Conservation (phyloP, 2,329 filamentous ascomycete species). For the Sarocladiaceae sp. region DNA sequence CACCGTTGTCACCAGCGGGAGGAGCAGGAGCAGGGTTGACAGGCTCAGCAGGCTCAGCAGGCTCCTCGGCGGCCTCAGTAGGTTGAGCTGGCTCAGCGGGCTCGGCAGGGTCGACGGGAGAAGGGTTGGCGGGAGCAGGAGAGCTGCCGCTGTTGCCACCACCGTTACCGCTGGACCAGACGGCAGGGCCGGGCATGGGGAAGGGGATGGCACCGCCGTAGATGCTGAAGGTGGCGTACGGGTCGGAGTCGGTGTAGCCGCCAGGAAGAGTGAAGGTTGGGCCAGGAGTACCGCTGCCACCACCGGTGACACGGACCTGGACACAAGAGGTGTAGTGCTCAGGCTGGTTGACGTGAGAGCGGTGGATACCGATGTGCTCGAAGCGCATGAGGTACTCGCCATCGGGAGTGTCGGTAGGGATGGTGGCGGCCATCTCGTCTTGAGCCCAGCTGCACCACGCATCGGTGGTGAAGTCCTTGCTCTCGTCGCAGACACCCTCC, state of each 20-base stretch:
- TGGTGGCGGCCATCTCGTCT: conserved; percentile 25
- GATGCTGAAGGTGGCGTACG: conserved; percentile 19
- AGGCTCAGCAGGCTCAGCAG: neutral
- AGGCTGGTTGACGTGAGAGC: conserved; percentile 19
- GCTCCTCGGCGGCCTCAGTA: too few species aligned
- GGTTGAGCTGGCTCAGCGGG: conserved; percentile 4
- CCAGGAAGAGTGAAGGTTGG: conserved; percentile 25
- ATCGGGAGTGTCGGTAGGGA: conserved; percentile 27
- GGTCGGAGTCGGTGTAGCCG: conserved; percentile 21
- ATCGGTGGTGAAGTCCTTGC: conserved; percentile 16
- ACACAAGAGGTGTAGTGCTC: conserved; percentile 18
- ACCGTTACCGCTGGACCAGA: conserved; percentile 13
- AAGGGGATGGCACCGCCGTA: conserved; percentile 17
- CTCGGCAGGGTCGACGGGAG: neutral
- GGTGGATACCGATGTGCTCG: conserved; percentile 27
- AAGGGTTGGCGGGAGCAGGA: neutral
- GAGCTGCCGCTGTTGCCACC: conserved; percentile 5
- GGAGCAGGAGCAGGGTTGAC: neutral
- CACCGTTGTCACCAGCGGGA: neutral
- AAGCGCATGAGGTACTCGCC: conserved; percentile 33
- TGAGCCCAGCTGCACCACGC: conserved; percentile 19
- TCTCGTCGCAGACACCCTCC: conserved; percentile 17
- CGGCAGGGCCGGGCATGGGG: conserved; percentile 17
- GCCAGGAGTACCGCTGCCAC: conserved; percentile 16
- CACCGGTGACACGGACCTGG: conserved; percentile 17